Evolutionary conservation across 148 eudicot genomes (phyloP).

Genomic region (Rhododendron kiyosumense): DNA sequence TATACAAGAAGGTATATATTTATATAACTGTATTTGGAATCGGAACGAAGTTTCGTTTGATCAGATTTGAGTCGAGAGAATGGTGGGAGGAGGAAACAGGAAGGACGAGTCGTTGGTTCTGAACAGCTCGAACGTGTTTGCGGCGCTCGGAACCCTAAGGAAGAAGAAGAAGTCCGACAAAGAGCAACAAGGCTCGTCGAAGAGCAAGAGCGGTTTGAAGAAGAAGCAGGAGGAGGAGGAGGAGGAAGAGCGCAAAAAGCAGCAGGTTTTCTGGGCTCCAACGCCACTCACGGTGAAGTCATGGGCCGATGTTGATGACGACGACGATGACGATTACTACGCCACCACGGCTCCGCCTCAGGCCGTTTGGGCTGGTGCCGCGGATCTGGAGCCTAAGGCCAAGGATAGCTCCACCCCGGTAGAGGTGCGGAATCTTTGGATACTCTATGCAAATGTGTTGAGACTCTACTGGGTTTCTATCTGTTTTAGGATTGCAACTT

Average conservation of each 20-base stretch:
- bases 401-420: slow-evolving; percentile 11
- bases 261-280: slow-evolving; percentile 64
- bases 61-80: slow-evolving; percentile 12
- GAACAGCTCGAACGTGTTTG: slow-evolving; percentile 77
- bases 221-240: slow-evolving; percentile 43
- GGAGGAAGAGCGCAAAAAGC: slow-evolving; percentile 23
- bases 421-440: slow-evolving; percentile 1
- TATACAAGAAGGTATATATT: neutral
- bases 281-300: slow-evolving; percentile 62
- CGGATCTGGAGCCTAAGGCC: neutral
- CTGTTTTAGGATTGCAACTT: neutral
- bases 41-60: neutral
- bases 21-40: neutral
- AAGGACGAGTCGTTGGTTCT: slow-evolving; percentile 55
- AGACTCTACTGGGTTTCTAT: neutral
- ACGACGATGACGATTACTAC: slow-evolving; percentile 87
- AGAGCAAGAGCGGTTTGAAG: slow-evolving; percentile 45
- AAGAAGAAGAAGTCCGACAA: slow-evolving; percentile 82
- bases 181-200: slow-evolving; percentile 36
- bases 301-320: slow-evolving; percentile 98
- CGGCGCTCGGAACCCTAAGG: slow-evolving; percentile 69
- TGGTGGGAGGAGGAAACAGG: slow-evolving; percentile 64
- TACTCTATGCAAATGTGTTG: neutral
- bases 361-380: slow-evolving; percentile 45
- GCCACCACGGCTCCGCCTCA: slow-evolving; percentile 83